Base-by-base conservation (phyloP, 768 basidiomycete genomes). In the Mycena rebaudengoi region DNA sequence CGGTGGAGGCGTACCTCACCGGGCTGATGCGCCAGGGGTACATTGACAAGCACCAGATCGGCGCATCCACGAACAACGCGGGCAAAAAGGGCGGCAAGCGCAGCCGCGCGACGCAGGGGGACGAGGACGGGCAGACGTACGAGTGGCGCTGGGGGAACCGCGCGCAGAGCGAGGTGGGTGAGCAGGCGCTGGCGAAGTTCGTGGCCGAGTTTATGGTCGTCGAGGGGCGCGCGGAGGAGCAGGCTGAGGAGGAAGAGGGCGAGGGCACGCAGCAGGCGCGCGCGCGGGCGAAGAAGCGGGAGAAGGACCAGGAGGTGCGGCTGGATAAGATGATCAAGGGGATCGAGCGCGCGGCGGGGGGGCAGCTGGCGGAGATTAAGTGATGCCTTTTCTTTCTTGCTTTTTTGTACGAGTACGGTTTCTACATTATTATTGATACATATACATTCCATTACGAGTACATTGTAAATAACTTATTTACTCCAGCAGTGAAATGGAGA, bases 91-190 rank as follows among this genome's bases (percentile, higher is more conserved):
- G 77, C 5, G 76, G 74, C 0, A 91, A 90, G 66, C 86, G 87
- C 21, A 85, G 82, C 45, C 85, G 91, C 3, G 72, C 80, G 10
- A 71, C 80, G 79, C 81, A 20, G 77, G 83, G 56, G 60, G 69
- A 64, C 11, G 73, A 73, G 23, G 79, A 78, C 16, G 76, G 69
- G n/a, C 46, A 49, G 44, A 68, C 64, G 21, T 71, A 66, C 54
- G 67, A 71, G 76, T 63, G 78, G 94, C 85, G 88, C 18, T 98
- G 96, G 96, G 96, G 95, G 4, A 79, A 84, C 26, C 84, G 93
- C 28, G 89, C 95, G 2, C 85, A 90, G 37, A 86, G 86, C 30
- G 96, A 98, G 76, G 86, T 98, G 5, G 91, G 93, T 2, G 96
- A 98, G 75, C 77, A 82, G 61, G 88, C 82, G 13, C 79, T 96